Base-by-base conservation (phyloP, 1,139 yeast genomes). In the Saccharomyces pastorianus region DNA sequence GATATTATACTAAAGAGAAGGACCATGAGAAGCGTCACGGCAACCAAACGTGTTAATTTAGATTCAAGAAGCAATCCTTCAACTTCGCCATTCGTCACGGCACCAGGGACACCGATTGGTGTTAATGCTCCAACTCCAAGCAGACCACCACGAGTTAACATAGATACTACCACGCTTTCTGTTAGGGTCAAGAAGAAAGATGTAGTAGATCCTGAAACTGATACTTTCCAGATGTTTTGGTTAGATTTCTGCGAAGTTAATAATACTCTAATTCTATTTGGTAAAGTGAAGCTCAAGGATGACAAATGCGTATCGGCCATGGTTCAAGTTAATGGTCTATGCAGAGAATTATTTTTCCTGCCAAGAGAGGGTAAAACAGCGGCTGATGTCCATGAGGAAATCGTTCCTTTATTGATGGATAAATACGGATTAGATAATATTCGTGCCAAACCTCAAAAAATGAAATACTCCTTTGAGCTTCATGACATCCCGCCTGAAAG, bases 401-500 rank as follows among this genome's bases (percentile, higher is more conserved):
- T 93, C 27, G 73, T 82, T 9, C 87, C 90, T 0, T 67, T 82
- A 34, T 70, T 89, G 29, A 73, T 87, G 71, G 81, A 78, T 11
- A 80, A 81, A 59, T 83, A 76, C 62, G 88, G 88, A 0, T 72
- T 90, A 46, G 77, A 77, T 6, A 75, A 77, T 47, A 76, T 88
- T 56, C 83, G 82, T 59, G 82, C 95, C 9, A 88, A 84, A 69
- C 84, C 91, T 0, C 86, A 83, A 61, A 74, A 66, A 8, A 86
- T 78, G 76, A 89, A 88, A 67, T 93, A 93, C 71, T 95, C 97
- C 2, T 93, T 93, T 73, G 98, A 91, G 65, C 70, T 87, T 42
- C 81, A 87, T 0, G 88, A 82, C 20, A 79, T 93, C 23, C 98
- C 98, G 13, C 78, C 79, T 56, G 88, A 87, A 62, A 73, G 90